Base-by-base conservation (phyloP, 1,284 basidiomycete genomes). In the Apiotrichum akiyoshidainum region DNA sequence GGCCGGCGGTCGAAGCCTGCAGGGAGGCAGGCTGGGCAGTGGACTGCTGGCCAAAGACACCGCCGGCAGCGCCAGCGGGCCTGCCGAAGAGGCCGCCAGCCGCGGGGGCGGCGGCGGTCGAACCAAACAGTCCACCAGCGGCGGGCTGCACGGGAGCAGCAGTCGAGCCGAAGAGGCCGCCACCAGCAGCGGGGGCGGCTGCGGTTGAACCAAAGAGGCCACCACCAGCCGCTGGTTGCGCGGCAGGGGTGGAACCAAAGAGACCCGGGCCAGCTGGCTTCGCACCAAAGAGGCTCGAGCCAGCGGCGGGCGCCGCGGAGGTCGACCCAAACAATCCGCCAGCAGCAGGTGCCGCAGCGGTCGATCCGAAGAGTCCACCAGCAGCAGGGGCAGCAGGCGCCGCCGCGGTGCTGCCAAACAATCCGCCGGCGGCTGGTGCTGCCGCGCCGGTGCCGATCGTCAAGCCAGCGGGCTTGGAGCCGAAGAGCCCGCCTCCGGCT, bases 301-400 rank as follows among this genome's bases (percentile, higher is more conserved):
- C 13, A 13, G 33, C 14, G 47, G 49, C 48, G 58, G 52, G 40
- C 39, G 61, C 58, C 57, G 61, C 1, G 3, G 37, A 4, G 14
- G 37, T 37, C 37, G 37, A 37, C 5, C 63, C 59, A n/a, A 65
- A 65, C 34, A 65, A 51, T 5, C 61, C 55, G 31, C 37, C 48
- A 19, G 48, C 35, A 16, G 48, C 44, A 21, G 57, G 19, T 19
- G 58, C 42, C 45, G 58, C 64, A 17, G 49, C 47, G 21, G 44
- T 40, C 50, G 47, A 42, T 21, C 68, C 69, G 40, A 71, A 69
- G 31, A 68, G 55, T 17, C 39, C 47, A 14, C 47, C 34, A 52
- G 54, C 54, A 63, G 64, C 21, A 9, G 41, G 26, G 52, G 55
- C 53, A 61, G 63, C 34, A 1, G 45, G 22, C 26, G 44, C 44